Evolutionary conservation across 768 basidiomycete species (phyloP).

Genomic region (Pholiota microspora): DNA sequence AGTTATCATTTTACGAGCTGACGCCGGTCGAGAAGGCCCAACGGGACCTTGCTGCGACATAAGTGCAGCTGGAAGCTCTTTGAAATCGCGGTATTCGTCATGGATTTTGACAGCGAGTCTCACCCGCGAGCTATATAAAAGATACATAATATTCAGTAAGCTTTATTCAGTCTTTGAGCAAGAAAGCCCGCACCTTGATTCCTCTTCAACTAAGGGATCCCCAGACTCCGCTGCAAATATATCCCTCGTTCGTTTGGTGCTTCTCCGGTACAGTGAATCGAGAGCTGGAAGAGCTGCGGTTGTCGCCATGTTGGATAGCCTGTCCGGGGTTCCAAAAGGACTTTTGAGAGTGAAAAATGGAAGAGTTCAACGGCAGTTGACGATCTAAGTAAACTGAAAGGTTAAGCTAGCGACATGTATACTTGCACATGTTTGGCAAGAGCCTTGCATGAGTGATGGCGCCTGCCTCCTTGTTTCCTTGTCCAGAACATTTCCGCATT

Average conservation of each 20-base stretch:
- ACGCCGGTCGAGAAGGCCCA: slow-evolving; percentile 68
- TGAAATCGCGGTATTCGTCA: slow-evolving; percentile 87
- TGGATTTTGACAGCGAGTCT: slow-evolving; percentile 82
- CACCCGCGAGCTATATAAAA: slow-evolving; percentile 53
- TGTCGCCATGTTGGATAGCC: slow-evolving; percentile 18
- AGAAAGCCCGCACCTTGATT: slow-evolving; percentile 58
- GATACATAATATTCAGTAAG: neutral
- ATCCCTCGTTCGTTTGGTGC: slow-evolving; percentile 70
- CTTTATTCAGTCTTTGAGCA: neutral
- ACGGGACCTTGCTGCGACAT: slow-evolving; percentile 79
- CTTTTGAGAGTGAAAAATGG: neutral
- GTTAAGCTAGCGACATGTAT: neutral
- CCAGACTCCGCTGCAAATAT: slow-evolving; percentile 68
- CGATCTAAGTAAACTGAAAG: neutral
- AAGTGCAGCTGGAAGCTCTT: slow-evolving; percentile 78
- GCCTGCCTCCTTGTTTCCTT: neutral
- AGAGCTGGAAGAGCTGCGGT: slow-evolving; percentile 61
- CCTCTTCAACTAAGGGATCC: slow-evolving; percentile 61
- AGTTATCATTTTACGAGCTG: slow-evolving; percentile 63
- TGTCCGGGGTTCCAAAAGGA: neutral
- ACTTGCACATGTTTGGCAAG: slow-evolving; percentile 20
- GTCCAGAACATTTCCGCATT: neutral
- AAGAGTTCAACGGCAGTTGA: neutral
- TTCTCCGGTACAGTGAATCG: slow-evolving; percentile 59
- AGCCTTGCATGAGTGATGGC: neutral